Base-by-base conservation (phyloP, 495 filamentous ascomycete species). In the Aspergillus campestris region DNA sequence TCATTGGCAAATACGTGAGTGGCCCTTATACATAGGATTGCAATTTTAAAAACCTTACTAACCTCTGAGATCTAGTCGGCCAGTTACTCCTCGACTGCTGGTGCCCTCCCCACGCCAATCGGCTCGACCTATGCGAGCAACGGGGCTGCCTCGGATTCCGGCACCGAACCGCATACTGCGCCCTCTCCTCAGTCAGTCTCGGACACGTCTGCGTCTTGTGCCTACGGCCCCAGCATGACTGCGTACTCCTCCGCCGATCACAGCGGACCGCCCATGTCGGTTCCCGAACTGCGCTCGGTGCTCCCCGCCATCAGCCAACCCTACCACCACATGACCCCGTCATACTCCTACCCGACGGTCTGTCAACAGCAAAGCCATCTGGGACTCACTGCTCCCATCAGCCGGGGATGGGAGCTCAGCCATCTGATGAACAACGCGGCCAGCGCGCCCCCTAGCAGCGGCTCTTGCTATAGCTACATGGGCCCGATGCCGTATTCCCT, bases 1-100 rank as follows among this genome's bases (percentile, higher is more conserved):
- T 97, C 57, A 94, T 97, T 61, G 82, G 86, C 49, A 98, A 98
- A 89, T 98, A 97, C 66, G 85, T 86, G 66, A 74, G 84, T 78
- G n/a, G 34, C 14, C 14, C n/a, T 12, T 15, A 28, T 12, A 29
- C 12, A 5, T 15, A 28, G 10, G 38, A 40, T 11, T 34, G 8
- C 27, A 9, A 30, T 1, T 7, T 7, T 14, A 11, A 15, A 13
- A 13, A 11, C 15, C 7, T 30, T 45, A 29, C 32, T 30, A n/a
- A 36, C 18, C 27, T 27, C 14, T 10, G 38, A 10, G 5, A 6
- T 34, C 3, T 36, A 77, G 73, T 77, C 72, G 37, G 73, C 70
- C 18, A 75, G 71, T 50, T 74, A 74, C 44, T 71, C 71, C 9
- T 75, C 74, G 13, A 75, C 70, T 14, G 69, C 72, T 34, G 61